Percentiles rank a stretch among this genome's conserved stretches.
phyloP scores from a whole-genome alignment of 495 filamentous ascomycete genomes.

The Choiromyces venosus region DNA sequence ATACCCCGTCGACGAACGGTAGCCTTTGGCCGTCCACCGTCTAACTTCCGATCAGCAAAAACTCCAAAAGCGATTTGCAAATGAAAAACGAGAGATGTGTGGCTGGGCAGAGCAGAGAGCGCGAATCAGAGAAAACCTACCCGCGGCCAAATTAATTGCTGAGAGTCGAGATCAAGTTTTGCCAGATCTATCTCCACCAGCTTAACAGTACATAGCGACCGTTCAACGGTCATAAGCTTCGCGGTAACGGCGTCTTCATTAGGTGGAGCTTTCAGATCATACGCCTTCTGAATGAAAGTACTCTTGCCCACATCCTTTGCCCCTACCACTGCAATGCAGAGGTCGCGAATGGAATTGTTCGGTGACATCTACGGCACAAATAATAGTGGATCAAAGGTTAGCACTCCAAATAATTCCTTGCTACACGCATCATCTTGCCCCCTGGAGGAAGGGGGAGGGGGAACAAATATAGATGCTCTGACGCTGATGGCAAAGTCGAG shows the following conservation, averaged over 20 bases:
- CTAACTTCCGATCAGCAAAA: slow-evolving; percentile 35
- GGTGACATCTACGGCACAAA: slow-evolving; percentile 33
- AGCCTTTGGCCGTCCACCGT: slow-evolving; percentile 53
- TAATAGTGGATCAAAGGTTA: slow-evolving; percentile 22
- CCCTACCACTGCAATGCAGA: slow-evolving; percentile 84
- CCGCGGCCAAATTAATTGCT: slow-evolving; percentile 74
- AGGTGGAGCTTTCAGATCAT: slow-evolving; percentile 61
- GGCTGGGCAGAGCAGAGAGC: slow-evolving; percentile 4
- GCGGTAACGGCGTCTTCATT: slow-evolving; percentile 53
- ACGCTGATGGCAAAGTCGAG: slow-evolving; percentile 23
- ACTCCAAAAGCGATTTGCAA: slow-evolving; percentile 7
- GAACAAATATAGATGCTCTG: slow-evolving; percentile 25
- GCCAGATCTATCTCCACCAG: slow-evolving; percentile 70
- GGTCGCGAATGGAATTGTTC: slow-evolving; percentile 42
- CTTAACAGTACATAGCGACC: slow-evolving; percentile 67
- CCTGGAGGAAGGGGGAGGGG: no score
- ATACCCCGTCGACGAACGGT: slow-evolving; percentile 72
- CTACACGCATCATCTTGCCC: background rate
- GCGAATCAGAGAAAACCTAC: slow-evolving; percentile 45
- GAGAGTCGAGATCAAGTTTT: slow-evolving; percentile 60
- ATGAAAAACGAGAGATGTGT: background rate
- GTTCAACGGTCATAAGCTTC: slow-evolving; percentile 72
- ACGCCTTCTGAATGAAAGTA: slow-evolving; percentile 74
- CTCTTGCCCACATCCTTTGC: slow-evolving; percentile 78
- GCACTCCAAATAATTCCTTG: slow-evolving; percentile 7